Conservation (phyloP, 2,329 filamentous ascomycete species). For the Berkeleyomyces rouxiae region DNA sequence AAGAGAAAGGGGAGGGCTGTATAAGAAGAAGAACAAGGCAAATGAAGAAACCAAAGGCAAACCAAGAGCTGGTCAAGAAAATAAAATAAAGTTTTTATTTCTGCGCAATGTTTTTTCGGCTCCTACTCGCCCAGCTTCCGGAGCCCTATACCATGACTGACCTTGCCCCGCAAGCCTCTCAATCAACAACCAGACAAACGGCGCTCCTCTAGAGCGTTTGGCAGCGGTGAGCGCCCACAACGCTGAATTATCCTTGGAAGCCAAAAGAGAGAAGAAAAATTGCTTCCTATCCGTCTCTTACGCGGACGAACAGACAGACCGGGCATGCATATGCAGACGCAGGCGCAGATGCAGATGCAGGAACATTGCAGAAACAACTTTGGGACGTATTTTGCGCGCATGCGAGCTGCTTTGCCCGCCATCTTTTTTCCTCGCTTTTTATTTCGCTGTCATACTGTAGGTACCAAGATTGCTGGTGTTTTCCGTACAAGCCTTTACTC, state of each 20-base stretch:
- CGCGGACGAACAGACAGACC: neutral
- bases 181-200: neutral
- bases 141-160: neutral
- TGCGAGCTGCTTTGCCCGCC: neutral
- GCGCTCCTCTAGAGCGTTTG: neutral
- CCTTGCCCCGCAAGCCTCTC: neutral
- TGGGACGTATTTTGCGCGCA: neutral
- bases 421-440: neutral
- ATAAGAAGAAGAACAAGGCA: no score
- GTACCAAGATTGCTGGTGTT: no score
- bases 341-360: neutral
- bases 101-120: neutral
- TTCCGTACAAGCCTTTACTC: no score
- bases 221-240: neutral
- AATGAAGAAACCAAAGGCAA: no score
- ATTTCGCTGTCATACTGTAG: neutral
- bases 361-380: neutral
- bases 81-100: neutral
- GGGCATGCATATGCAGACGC: neutral
- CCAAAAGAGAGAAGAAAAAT: neutral
- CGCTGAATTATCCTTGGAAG: neutral
- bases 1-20: neutral
- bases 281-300: neutral
- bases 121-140: neutral
- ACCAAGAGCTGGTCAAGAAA: neutral